Base-by-base conservation (phyloP, 257 asterid genomes). In the Fraxinus quadrangulata region DNA sequence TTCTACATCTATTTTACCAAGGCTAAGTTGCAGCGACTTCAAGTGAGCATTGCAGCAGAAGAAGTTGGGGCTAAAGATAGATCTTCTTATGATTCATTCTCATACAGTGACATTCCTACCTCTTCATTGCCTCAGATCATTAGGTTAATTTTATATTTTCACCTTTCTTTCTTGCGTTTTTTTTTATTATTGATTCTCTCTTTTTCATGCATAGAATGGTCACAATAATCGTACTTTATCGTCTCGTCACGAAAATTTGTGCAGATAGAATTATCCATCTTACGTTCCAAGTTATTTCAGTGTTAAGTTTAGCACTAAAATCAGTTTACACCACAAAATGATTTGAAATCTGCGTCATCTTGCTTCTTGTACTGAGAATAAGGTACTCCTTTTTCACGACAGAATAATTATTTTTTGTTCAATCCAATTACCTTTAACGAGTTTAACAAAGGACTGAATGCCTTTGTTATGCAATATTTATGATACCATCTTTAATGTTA, bases 41-140 rank as follows among this genome's bases (percentile, higher is more conserved):
- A 88, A 90, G 98, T 93, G 56, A 85, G 86, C 74, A 84, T 93
- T 54, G 81, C 89, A 66, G 96, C 97, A 73, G 92, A 88, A 79
- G 97, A 92, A 82, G 83, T 87, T 80, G 95, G 97, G 78, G 86
- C 95, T 36, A 90, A 84, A 84, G 96, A 89, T 75, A 90, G 88
- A 92, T 84, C 98, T 69, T 81, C 85, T 36, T 96, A 92, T 82
- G 97, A 93, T 87, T 87, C 87, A n/a, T 92, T 90, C 84, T 81
- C 94, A 71, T 90, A 87, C 83, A 83, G 71, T 81, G 95, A 85
- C 71, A 77, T 92, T 70, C 95, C 98, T 70, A 86, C 91, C 39
- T 81, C 98, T 61, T 86, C 89, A 36, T 84, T 89, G 84, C 90
- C 96, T 77, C 96, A 86, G 77, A 90, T 92, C 73, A 79, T 87